Evolutionary conservation across 2,329 filamentous ascomycete species (phyloP).

Genomic region (Claviceps sorghi): DNA sequence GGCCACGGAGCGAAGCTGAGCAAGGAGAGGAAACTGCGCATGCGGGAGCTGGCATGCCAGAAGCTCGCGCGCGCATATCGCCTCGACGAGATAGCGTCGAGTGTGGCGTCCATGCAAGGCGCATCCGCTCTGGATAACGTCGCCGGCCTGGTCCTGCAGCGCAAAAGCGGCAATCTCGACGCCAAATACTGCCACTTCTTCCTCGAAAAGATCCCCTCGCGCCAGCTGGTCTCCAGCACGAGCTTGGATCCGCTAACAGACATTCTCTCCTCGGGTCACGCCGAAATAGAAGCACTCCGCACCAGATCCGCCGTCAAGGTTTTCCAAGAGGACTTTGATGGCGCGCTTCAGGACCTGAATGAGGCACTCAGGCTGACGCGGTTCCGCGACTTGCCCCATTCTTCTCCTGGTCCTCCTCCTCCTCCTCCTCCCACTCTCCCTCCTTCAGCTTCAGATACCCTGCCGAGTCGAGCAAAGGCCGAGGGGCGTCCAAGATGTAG

Average conservation of each 20-base stretch:
- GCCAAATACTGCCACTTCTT: slow-evolving; percentile 88
- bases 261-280: slow-evolving; percentile 49
- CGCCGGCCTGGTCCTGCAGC: slow-evolving; percentile 55
- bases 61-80: slow-evolving; percentile 65
- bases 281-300: slow-evolving; percentile 51
- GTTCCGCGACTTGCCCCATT: slow-evolving; percentile 13
- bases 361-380: slow-evolving; percentile 44
- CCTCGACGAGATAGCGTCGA: slow-evolving; percentile 70
- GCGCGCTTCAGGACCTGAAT: slow-evolving; percentile 56
- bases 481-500: not conserved
- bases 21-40: slow-evolving; percentile 60
- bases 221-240: slow-evolving; percentile 58
- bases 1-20: slow-evolving; percentile 51
- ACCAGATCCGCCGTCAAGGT: slow-evolving; percentile 61
- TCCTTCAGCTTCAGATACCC: not conserved
- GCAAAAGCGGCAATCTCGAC: slow-evolving; percentile 52
- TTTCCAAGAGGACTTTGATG: slow-evolving; percentile 60
- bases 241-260: slow-evolving; percentile 51
- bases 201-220: slow-evolving; percentile 72
- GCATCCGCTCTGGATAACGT: slow-evolving; percentile 66
- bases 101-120: slow-evolving; percentile 71
- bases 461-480: not conserved
- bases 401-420: not conserved
- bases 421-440: not conserved
- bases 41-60: slow-evolving; percentile 67